phyloP scores from a whole-genome alignment of 1,284 basidiomycete species.

The Leccinum pachyderme region DNA sequence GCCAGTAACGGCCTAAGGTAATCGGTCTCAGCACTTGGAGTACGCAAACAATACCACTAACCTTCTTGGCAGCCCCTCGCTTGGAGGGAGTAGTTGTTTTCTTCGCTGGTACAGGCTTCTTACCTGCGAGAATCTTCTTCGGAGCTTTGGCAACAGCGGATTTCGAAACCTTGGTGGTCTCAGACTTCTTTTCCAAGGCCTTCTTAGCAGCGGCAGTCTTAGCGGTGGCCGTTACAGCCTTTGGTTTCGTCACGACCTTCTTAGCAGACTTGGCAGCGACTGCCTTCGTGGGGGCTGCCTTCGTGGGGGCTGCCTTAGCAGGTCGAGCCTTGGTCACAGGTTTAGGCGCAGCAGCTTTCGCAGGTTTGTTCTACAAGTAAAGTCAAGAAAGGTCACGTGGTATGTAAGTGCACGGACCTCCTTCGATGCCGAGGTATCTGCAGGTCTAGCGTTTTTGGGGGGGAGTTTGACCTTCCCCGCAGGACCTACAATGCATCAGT shows the following conservation, averaged over 20 bases:
- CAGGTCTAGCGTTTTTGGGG: constrained; percentile 52
- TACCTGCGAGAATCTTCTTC: constrained; percentile 35
- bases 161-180: constrained; percentile 23
- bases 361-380: constrained; percentile 56
- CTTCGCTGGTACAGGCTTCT: constrained; percentile 48
- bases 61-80: constrained; percentile 57
- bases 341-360: constrained; percentile 35
- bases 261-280: constrained; percentile 17
- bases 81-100: constrained; percentile 47
- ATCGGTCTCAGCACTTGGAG: background rate
- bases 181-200: constrained; percentile 22
- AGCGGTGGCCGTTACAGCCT: constrained; percentile 13
- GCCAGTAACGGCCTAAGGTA: constrained; percentile 47
- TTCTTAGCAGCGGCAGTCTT: constrained; percentile 30
- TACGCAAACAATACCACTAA: constrained; percentile 17
- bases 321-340: constrained; percentile 33
- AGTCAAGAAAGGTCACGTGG: constrained; percentile 26
- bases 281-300: constrained; percentile 26
- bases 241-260: constrained; percentile 22
- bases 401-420: constrained; percentile 49
- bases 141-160: constrained; percentile 19
- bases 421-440: constrained; percentile 57
- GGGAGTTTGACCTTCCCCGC: constrained; percentile 86
- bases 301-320: constrained; percentile 33
- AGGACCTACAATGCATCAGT: constrained; percentile 45